These are phyloP conservation scores for Salvia hispanica DNA, from an alignment of 257 asterid species.

Conservation along the genomic window DNA sequence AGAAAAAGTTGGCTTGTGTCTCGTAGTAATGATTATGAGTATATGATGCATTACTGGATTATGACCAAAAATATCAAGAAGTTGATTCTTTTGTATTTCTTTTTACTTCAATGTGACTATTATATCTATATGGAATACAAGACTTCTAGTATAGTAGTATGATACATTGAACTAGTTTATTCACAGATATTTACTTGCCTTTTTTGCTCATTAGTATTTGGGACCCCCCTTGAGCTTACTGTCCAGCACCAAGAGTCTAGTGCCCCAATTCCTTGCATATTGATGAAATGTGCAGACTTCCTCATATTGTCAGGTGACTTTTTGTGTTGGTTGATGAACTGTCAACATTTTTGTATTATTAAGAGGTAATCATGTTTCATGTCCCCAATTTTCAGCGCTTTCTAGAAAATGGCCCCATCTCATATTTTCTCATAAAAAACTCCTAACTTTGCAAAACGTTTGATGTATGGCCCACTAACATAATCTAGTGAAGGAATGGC, in stretches of 20 bases:
- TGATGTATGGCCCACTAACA: no score
- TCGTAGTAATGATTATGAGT: conserved; percentile 2
- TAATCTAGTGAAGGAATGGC: no score
- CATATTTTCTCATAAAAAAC: no score
- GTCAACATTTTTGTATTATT: conserved; percentile 5
- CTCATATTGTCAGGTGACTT: conserved; percentile 81
- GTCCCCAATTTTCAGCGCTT: no score
- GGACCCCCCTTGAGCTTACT: conserved; percentile 72
- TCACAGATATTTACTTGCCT: neutral
- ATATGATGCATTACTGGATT: conserved; percentile 1
- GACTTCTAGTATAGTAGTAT: neutral
- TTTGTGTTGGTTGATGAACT: conserved; percentile 4
- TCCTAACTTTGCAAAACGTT: no score
- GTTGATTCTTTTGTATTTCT: conserved; percentile 19
- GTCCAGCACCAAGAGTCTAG: conserved; percentile 79
- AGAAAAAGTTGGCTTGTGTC: conserved; percentile 1
- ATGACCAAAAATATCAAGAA: conserved; percentile 17
- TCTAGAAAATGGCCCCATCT: no score
- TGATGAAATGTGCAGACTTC: conserved; percentile 79
- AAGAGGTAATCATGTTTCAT: no score
- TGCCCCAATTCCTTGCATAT: conserved; percentile 64
- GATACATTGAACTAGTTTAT: conserved; percentile 23
- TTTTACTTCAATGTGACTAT: conserved; percentile 1
- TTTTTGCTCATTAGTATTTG: conserved; percentile 60
- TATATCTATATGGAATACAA: neutral